Evolutionary conservation across 2,329 filamentous ascomycete genomes (phyloP).

Genomic region (Calonectria henricotiae): DNA sequence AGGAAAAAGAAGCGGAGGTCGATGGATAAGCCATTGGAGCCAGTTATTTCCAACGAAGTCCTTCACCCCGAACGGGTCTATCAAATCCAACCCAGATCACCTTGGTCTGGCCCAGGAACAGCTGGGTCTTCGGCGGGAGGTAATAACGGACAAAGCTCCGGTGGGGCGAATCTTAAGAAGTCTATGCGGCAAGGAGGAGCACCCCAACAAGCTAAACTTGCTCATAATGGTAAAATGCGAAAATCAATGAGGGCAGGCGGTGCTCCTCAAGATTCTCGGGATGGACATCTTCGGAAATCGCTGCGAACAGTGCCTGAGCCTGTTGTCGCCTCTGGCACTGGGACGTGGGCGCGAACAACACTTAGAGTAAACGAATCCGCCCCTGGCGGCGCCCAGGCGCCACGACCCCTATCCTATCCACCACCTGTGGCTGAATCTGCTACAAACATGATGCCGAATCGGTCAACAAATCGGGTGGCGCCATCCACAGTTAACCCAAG

Average conservation of each 20-base stretch:
- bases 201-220: conserved; percentile 32
- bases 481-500: conserved; percentile 32
- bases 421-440: conserved; percentile 40
- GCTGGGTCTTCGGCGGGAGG: conserved; percentile 31
- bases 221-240: conserved; percentile 53
- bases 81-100: conserved; percentile 60
- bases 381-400: conserved; percentile 26
- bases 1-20: conserved; percentile 59
- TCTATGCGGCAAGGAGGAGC: conserved; percentile 62
- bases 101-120: conserved; percentile 48
- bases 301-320: conserved; percentile 45
- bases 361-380: conserved; percentile 43
- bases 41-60: conserved; percentile 34
- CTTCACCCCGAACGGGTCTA: conserved; percentile 54
- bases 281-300: conserved; percentile 46
- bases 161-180: conserved; percentile 61
- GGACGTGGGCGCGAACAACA: conserved; percentile 51
- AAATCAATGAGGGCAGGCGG: conserved; percentile 55
- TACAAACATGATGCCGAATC: conserved; percentile 48
- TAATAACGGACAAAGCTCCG: conserved; percentile 20
- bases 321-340: conserved; percentile 22
- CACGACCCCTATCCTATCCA: conserved; percentile 55
- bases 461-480: conserved; percentile 48
- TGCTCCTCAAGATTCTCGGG: conserved; percentile 29
- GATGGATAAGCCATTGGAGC: conserved; percentile 31